Evolutionary conservation across 768 basidiomycete species (phyloP), one percentile per base, ranked within the genome.

Genomic region (Trametes cubensis): DNA sequence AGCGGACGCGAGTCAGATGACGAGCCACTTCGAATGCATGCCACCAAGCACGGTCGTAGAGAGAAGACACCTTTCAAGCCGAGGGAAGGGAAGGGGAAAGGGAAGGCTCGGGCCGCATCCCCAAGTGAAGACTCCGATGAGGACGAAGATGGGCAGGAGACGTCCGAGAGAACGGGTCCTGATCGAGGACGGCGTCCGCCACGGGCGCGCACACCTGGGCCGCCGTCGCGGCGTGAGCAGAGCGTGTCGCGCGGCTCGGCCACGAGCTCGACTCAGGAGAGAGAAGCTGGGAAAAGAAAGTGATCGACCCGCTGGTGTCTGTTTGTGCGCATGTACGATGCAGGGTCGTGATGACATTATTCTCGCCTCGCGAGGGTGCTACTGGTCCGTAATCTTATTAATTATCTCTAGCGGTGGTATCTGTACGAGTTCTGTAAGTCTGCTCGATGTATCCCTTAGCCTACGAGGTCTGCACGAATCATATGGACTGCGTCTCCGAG

Each of bases 131-230:
- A 56, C 17, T 60, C 55, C 25, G 49, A 46, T 20, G 56, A 26
- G 20, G 52, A 55, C 45, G 54, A 59, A 42, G 59, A 61, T 23
- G 51, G 57, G 30, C 21, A 45, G 13, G 42, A 26, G 41, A 3
- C 28, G 21, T 46, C 57, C 57, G 56, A 21, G 15, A 34, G 34
- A 60, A 42, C 51, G 60, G 47, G 6, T 23, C 60, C 41, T 14
- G 49, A 26, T 38, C 61, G 48, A 18, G 54, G 54, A 46, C 50
- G 54, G 1, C 28, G 54, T 28, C 48, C 50, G 38, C 55, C 60
- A 47, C 50, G 67, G 10, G 64, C 59, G 41, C 62, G 64, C 25
- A 68, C 67, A 15, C 67, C 67, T 8, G 67, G 65, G 3, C 67
- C 67, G 18, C 65, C 65, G 18, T 58, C 64, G 50, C 60, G 52